Percentiles rank a stretch among this genome's conserved stretches.
phyloP scores from a whole-genome alignment of 2,329 filamentous ascomycete genomes.

The Colletotrichum musae region DNA sequence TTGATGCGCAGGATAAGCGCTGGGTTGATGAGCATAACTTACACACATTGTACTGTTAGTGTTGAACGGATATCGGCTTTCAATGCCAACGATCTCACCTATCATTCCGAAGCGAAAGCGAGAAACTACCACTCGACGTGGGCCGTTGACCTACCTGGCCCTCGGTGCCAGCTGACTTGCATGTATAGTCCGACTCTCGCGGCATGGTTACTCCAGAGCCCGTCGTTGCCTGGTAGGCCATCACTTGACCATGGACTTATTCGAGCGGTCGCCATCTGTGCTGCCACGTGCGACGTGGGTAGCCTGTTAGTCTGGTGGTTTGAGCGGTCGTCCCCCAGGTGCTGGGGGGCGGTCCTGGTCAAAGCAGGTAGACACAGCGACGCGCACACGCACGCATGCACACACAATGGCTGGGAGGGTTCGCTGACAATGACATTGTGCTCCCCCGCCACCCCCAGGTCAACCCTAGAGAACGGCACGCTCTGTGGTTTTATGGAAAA shows the following conservation, averaged over 20 bases:
- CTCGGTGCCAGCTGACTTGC: too few relatives aligned
- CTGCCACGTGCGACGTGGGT: slow-evolving; percentile 13
- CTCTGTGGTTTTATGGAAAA: slow-evolving; percentile 3
- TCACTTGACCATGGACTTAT: not conserved
- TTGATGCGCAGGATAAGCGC: slow-evolving; percentile 3
- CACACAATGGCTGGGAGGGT: not conserved
- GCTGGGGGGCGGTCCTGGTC: not conserved
- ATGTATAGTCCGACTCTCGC: not conserved
- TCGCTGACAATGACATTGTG: not conserved
- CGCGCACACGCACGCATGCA: not conserved
- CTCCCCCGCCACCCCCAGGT: not conserved
- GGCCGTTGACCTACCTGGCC: too few relatives aligned
- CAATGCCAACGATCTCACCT: not conserved
- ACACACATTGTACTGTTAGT: slow-evolving; percentile 20
- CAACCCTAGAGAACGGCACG: not conserved
- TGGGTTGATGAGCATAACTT: slow-evolving; percentile 16
- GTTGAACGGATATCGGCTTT: not conserved
- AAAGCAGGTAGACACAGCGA: not conserved
- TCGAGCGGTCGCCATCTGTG: not conserved
- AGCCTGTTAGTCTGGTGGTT: too few relatives aligned
- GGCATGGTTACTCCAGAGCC: not conserved
- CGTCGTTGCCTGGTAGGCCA: not conserved
- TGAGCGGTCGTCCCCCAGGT: not conserved
- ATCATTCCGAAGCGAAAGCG: too few relatives aligned
- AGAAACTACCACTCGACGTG: too few relatives aligned